Evolutionary conservation across 345 rosid genomes (phyloP), one percentile per base, ranked within the genome.

Genomic region (Syzygium aqueum): DNA sequence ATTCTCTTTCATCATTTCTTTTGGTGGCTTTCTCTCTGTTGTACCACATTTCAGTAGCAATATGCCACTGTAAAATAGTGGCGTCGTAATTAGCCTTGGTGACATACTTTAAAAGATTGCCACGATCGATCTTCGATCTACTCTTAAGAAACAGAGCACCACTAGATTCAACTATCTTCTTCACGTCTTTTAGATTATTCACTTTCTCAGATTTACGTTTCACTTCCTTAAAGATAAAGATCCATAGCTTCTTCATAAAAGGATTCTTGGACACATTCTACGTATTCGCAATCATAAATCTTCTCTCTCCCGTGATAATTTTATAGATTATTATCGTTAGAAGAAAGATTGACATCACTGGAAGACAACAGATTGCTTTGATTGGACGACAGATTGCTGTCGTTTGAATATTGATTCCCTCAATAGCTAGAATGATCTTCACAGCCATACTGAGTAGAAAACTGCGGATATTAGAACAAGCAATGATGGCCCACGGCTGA

Each of bases 111-210:
- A 54, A 54, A 54, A 54, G 25, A 3, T 54, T 21, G 25, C 11
- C 0, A 2, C 10, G 3, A 54, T 7, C 11, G 1, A 53, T 52
- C 10, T 16, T 2, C 7, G 1, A 7, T 9, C 25, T 7, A 8
- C 25, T 54, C 4, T 21, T 0, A 0, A 54, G 11, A 21, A 54
- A 54, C 7, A 54, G 11, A 21, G 8, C 9, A 53, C 57, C 25
- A 7, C 25, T 54, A 21, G 56, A 7, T 3, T 54, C 25, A 21
- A 54, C 8, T 21, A 21, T 54, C 59, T 7, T 8, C 8, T 3
- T 7, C 59, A 54, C 10, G 10, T 7, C 4, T 8, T 0, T 8
- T 1, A 21, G 7, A 7, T 21, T 3, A 8, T 21, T 2, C 4
- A 4, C 43, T 4, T 40, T 4, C 43, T 21, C 3, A 0, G 59